Base-by-base conservation (phyloP, 2,329 filamentous ascomycete species). In the Epicoccum nigrum region DNA sequence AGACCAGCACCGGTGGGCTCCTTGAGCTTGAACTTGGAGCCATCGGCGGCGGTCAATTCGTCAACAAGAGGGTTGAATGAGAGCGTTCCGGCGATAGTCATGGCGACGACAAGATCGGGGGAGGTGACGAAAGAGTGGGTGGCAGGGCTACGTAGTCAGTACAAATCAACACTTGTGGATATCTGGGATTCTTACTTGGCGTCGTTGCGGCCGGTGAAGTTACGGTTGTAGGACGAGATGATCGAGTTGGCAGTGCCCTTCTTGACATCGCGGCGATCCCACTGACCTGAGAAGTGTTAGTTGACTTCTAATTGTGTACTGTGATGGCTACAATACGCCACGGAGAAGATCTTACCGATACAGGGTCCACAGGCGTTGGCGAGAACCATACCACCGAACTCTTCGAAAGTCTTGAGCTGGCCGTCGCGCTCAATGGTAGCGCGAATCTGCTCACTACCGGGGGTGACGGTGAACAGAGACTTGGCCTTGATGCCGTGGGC, bases 201-300 rank as follows among this genome's bases (percentile, higher is more conserved):
- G 66, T 96, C 92, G 77, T 97, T 97, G 74, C 94, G 91, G 63
- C 93, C 93, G 56, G 93, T 97, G 82, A 99, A 97, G 86, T 99
- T 97, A 79, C 94, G 92, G 88, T 99, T 99, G 87, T 97, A 99
- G 21, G 94, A 97, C 38, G 92, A 97, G 74, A 99, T 82, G 75
- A 99, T 99, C 6, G 92, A 95, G 86, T 99, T 99, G 69, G 92
- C 81, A 67, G 90, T 87, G 63, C 93, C 93, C 86, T 97, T 97
- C 84, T 92, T 89, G 49, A 97, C 91, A 66, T 97, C 93, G 62
- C 81, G 82, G 64, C 94, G 89, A 72, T 97, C 92, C 94, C 94
- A 97, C 78, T 97, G 93, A 58, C 71, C 65, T 55, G 31, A 9
- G 3, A 6, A 27, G 19, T 15, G 30, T 49, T 34, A 56, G 28